Conservation (phyloP, 2,329 filamentous ascomycete species). For the Cladophialophora yegresii region DNA sequence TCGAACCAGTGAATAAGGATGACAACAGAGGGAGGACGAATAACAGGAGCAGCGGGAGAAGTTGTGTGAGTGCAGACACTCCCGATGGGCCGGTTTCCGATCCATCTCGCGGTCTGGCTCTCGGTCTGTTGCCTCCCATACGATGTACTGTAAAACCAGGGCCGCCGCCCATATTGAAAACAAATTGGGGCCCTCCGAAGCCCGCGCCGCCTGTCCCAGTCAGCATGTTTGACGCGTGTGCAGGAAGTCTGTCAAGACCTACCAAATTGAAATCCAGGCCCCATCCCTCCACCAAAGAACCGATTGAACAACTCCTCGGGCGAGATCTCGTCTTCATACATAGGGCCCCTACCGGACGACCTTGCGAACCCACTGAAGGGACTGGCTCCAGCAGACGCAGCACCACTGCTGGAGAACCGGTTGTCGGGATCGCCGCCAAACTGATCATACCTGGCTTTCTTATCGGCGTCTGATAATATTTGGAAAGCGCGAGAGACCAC, state of each 20-base stretch:
- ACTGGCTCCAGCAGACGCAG: conserved; percentile 45
- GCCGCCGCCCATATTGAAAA: conserved; percentile 91
- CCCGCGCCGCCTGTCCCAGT: conserved; percentile 51
- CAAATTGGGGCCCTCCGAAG: conserved; percentile 84
- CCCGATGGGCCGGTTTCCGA: conserved; percentile 56
- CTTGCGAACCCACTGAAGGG: conserved; percentile 53
- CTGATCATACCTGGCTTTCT: conserved; percentile 82
- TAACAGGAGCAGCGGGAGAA: conserved; percentile 85
- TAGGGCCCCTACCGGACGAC: conserved; percentile 53
- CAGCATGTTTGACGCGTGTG: conserved; percentile 5
- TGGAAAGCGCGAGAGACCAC: conserved; percentile 93
- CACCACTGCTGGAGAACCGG: conserved; percentile 65
- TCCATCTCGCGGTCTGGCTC: conserved; percentile 70
- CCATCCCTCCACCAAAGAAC: conserved; percentile 79
- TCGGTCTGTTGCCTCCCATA: conserved; percentile 78
- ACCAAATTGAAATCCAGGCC: conserved; percentile 67
- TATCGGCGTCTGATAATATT: conserved; percentile 88
- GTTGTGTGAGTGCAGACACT: conserved; percentile 63
- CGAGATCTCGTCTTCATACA: conserved; percentile 89
- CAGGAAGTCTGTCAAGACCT: conserved; percentile 40
- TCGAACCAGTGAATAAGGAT: conserved; percentile 68
- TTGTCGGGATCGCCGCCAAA: conserved; percentile 92
- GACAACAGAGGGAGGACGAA: conserved; percentile 83
- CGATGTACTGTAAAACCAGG: conserved; percentile 93
- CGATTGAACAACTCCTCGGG: conserved; percentile 96